Conservation (phyloP, 179 eudicot species). For the Gypsophila paniculata region DNA sequence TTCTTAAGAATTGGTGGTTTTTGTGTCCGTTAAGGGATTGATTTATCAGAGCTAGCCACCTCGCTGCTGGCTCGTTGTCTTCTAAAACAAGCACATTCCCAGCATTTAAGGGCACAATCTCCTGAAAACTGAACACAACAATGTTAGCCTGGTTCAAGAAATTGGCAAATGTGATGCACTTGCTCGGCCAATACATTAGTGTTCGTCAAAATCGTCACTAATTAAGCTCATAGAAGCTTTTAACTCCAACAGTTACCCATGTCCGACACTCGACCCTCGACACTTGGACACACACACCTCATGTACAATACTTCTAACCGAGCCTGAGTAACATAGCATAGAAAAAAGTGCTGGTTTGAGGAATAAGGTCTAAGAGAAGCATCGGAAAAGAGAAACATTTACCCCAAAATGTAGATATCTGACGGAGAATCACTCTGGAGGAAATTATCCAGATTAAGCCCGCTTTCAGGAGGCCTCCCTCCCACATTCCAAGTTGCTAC, state of each 20-base stretch:
- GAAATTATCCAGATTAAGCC: slow-evolving; percentile 49
- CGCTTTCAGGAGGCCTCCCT: slow-evolving; percentile 53
- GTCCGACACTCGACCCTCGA: no score
- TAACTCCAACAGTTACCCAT: no score
- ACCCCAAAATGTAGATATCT: slow-evolving; percentile 65
- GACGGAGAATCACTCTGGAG: slow-evolving; percentile 44
- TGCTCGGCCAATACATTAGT: neutral
- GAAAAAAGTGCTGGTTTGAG: neutral
- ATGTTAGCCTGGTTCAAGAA: neutral
- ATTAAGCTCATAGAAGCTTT: neutral
- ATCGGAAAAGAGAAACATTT: slow-evolving; percentile 7
- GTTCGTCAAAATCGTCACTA: neutral
- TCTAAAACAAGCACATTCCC: slow-evolving; percentile 62
- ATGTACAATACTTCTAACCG: neutral
- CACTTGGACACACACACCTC: no score
- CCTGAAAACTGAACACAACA: slow-evolving; percentile 44
- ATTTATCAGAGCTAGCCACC: slow-evolving; percentile 54
- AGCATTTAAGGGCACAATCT: slow-evolving; percentile 65
- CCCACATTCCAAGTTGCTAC: slow-evolving; percentile 76
- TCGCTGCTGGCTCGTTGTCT: slow-evolving; percentile 65
- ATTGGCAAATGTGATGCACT: neutral
- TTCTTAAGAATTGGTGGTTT: slow-evolving; percentile 19
- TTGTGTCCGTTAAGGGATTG: slow-evolving; percentile 41
- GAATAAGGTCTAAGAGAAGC: neutral
- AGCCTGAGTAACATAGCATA: neutral